Conservation (phyloP, 305 asterid species). For the Vinca major region DNA sequence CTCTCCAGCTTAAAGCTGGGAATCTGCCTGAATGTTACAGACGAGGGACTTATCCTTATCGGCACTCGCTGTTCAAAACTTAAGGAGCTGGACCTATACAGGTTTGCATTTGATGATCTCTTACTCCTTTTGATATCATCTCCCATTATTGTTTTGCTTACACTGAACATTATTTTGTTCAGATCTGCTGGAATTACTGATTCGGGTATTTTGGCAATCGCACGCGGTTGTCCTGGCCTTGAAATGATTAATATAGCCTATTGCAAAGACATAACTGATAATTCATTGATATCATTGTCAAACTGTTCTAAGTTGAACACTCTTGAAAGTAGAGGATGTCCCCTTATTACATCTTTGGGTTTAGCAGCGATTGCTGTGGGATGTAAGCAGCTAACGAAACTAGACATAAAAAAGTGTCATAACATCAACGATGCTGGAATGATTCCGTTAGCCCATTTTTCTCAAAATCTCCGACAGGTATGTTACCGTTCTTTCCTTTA, state of each 20-base stretch:
- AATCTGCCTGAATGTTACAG: slow-evolving; percentile 62
- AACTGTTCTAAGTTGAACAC: slow-evolving; percentile 62
- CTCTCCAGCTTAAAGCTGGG: slow-evolving; percentile 68
- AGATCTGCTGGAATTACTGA: slow-evolving; percentile 79
- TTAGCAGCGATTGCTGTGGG: slow-evolving; percentile 62
- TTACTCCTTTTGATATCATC: neutral
- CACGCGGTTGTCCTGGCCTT: slow-evolving; percentile 54
- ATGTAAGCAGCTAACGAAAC: slow-evolving; percentile 57
- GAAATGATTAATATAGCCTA: slow-evolving; percentile 71
- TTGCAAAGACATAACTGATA: slow-evolving; percentile 51
- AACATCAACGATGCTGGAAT: slow-evolving; percentile 45
- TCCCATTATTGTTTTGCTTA: neutral
- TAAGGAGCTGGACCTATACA: slow-evolving; percentile 76
- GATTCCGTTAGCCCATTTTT: slow-evolving; percentile 59
- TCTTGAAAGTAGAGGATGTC: slow-evolving; percentile 77
- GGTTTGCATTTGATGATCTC: slow-evolving; percentile 29
- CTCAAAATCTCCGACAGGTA: slow-evolving; percentile 67
- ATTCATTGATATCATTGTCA: slow-evolving; percentile 52
- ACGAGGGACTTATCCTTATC: slow-evolving; percentile 56
- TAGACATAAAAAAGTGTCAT: slow-evolving; percentile 38
- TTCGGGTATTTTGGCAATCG: slow-evolving; percentile 45
- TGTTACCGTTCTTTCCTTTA: neutral
- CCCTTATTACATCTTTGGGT: slow-evolving; percentile 61
- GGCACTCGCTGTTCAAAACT: slow-evolving; percentile 67
- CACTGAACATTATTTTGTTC: slow-evolving; percentile 14